Percentiles rank a stretch among this genome's conserved stretches.
Evolutionary conservation across 2,329 filamentous ascomycete species (phyloP).

Genomic region (Alternaria arborescens): DNA sequence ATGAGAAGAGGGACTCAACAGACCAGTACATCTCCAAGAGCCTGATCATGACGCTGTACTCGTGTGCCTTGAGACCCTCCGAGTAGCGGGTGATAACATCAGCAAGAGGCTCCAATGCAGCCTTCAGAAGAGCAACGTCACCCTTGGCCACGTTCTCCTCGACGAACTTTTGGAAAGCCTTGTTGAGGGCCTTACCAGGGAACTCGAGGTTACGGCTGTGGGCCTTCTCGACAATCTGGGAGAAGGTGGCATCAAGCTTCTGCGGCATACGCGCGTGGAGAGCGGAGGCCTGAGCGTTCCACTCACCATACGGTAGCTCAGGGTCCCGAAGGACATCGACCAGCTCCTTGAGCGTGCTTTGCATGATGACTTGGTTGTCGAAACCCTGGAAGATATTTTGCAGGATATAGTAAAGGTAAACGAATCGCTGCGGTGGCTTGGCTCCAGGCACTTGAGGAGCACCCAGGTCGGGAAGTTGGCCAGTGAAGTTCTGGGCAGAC

Average conservation of each 20-base stretch:
- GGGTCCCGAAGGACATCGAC: slow-evolving; percentile 89
- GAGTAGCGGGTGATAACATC: slow-evolving; percentile 81
- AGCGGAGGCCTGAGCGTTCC: slow-evolving; percentile 93
- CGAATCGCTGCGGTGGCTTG: slow-evolving; percentile 91
- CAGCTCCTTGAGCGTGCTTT: slow-evolving; percentile 81
- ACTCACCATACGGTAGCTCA: slow-evolving; percentile 94
- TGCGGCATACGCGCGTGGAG: slow-evolving; percentile 97
- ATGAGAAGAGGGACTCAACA: slow-evolving; percentile 87
- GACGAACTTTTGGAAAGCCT: slow-evolving; percentile 86
- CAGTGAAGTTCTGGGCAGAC: slow-evolving; percentile 92
- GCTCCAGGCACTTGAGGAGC: slow-evolving; percentile 85
- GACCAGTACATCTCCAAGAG: slow-evolving; percentile 84
- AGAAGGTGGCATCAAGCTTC: slow-evolving; percentile 84
- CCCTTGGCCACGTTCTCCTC: slow-evolving; percentile 80
- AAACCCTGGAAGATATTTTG: slow-evolving; percentile 90
- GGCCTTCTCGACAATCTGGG: slow-evolving; percentile 85
- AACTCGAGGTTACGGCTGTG: slow-evolving; percentile 84
- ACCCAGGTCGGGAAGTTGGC: slow-evolving; percentile 86
- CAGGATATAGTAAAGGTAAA: slow-evolving; percentile 77
- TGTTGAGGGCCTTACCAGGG: slow-evolving; percentile 85
- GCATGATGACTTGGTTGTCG: slow-evolving; percentile 98
- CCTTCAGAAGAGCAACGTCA: slow-evolving; percentile 77
- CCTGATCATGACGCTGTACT: slow-evolving; percentile 80
- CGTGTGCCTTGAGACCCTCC: slow-evolving; percentile 89
- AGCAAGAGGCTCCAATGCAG: slow-evolving; percentile 76